A percentile compares a stretch with the other conserved stretches of the same genome.
Evolutionary conservation across 768 basidiomycete genomes (phyloP).

Genomic region (Boletus vermiculosoides): DNA sequence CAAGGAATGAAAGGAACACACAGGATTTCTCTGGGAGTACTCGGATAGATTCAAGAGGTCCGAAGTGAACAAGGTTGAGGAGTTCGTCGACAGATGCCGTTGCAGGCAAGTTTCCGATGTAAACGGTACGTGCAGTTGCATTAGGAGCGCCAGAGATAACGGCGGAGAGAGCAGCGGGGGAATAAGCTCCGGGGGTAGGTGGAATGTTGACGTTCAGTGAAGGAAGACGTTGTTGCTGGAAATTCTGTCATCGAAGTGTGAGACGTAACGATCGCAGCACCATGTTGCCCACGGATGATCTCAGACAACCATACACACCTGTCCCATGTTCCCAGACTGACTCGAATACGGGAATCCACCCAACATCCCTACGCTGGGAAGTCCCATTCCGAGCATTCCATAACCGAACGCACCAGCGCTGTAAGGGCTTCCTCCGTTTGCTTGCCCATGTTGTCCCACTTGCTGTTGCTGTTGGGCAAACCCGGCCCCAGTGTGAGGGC

Average conservation of each 20-base stretch:
- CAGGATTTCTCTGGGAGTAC: conserved; percentile 96
- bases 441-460: conserved; percentile 34
- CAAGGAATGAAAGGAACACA: conserved; percentile 97
- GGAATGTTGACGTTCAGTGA: conserved; percentile 68
- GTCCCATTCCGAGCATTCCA: conserved; percentile 79
- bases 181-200: conserved; percentile 69
- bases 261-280: background rate
- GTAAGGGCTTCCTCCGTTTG: conserved; percentile 52
- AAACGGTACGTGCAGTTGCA: conserved; percentile 83
- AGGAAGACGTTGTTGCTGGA: conserved; percentile 54
- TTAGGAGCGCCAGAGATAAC: conserved; percentile 62
- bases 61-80: conserved; percentile 96
- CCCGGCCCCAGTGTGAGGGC: conserved; percentile 61
- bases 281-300: background rate
- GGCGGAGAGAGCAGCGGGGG: conserved; percentile 74
- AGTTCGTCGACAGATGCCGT: conserved; percentile 98
- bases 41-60: conserved; percentile 91
- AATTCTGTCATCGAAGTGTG: conserved; percentile 35
- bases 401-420: conserved; percentile 55
- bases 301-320: conserved; percentile 39
- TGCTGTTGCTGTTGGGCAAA: conserved; percentile 47
- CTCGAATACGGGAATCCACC: conserved; percentile 68
- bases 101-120: conserved; percentile 93
- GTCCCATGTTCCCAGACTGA: conserved; percentile 69
- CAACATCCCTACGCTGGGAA: conserved; percentile 71